Conservation (phyloP, 495 filamentous ascomycete genomes). For the Recurvomyces mirabilis region DNA sequence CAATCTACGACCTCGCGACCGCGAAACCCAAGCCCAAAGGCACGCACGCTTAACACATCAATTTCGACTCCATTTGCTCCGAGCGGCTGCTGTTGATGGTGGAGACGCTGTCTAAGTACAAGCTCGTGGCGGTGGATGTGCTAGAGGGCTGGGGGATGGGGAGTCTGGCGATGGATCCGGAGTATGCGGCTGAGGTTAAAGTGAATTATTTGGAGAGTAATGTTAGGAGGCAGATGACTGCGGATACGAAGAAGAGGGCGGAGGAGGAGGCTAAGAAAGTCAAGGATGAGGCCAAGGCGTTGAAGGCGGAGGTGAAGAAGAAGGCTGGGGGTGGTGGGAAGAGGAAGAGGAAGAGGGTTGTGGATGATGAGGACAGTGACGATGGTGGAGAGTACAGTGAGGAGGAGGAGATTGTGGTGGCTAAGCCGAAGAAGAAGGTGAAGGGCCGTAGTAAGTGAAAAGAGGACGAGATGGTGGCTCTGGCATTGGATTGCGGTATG, state of each 20-base stretch:
- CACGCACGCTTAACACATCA: background rate
- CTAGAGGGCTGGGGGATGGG: slow-evolving; percentile 1
- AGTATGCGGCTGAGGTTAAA: background rate
- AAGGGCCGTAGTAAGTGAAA: no score
- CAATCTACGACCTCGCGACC: background rate
- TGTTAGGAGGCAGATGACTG: background rate
- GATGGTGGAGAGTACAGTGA: background rate
- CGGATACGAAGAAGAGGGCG: background rate
- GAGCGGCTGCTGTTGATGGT: slow-evolving; percentile 1
- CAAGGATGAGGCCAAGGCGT: background rate
- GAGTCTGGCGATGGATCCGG: background rate
- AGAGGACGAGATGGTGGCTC: no score
- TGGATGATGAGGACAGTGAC: background rate
- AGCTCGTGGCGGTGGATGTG: background rate
- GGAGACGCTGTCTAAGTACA: background rate
- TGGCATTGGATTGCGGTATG: no score
- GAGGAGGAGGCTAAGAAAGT: background rate
- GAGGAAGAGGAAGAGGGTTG: background rate
- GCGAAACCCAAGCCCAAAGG: background rate
- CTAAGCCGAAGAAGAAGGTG: no score
- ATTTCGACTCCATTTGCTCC: slow-evolving; percentile 4
- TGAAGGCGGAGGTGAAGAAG: background rate
- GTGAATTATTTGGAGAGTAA: background rate
- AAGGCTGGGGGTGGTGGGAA: background rate
- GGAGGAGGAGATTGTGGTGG: no score